phyloP scores from a whole-genome alignment of 352 stramenopile genomes.

The Aphanomyces euteiches region DNA sequence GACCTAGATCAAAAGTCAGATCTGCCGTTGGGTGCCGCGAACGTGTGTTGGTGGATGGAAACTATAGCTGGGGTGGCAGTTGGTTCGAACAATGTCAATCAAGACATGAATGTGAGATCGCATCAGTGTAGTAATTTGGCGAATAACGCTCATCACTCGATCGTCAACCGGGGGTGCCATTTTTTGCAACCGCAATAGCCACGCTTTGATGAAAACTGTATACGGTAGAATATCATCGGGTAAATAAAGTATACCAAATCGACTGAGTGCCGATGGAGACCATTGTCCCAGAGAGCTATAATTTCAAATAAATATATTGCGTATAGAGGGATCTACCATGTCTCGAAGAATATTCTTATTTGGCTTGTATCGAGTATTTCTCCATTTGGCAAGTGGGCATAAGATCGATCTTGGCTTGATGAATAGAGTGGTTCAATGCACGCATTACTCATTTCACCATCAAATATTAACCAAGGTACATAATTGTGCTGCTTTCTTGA shows the following conservation, averaged over 20 bases:
- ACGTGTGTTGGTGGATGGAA: constrained; percentile 40
- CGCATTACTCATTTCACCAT: constrained; percentile 36
- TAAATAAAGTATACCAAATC: constrained; percentile 59
- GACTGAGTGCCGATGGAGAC: constrained; percentile 47
- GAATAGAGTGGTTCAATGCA: constrained; percentile 27
- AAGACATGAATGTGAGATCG: constrained; percentile 44
- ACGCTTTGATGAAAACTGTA: constrained; percentile 65
- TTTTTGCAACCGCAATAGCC: constrained; percentile 38
- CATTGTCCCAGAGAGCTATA: constrained; percentile 45
- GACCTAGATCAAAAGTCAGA: background rate
- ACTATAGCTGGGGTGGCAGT: constrained; percentile 41
- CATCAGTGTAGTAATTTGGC: constrained; percentile 48
- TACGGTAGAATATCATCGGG: constrained; percentile 52
- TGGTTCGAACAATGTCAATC: constrained; percentile 53
- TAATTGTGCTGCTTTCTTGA: constrained; percentile 25
- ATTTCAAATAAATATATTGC: background rate
- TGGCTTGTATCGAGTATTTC: constrained; percentile 42
- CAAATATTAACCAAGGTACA: constrained; percentile 59
- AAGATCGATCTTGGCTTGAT: constrained; percentile 1
- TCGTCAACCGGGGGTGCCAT: constrained; percentile 29
- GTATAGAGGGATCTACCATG: background rate
- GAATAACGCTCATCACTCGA: constrained; percentile 38
- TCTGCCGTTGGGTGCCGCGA: too few relatives aligned
- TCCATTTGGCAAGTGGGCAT: constrained; percentile 47
- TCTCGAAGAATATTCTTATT: constrained; percentile 28